Conservation (phyloP, 1,284 basidiomycete species). For the Dichomitus squalens region DNA sequence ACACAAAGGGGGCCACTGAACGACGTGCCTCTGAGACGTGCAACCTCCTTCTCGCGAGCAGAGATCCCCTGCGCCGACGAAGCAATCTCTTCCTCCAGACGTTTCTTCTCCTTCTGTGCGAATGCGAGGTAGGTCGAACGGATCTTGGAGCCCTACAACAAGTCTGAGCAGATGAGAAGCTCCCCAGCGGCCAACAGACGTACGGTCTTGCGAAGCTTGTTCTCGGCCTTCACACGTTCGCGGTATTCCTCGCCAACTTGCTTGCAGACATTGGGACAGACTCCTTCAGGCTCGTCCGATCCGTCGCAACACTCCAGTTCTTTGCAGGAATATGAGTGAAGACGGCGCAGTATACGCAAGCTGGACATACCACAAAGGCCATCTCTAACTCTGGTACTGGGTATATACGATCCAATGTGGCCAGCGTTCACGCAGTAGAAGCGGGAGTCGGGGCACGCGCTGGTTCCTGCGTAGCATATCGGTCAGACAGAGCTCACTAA, state of each 20-base stretch:
- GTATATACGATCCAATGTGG: slow-evolving; percentile 81
- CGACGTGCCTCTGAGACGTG: slow-evolving; percentile 59
- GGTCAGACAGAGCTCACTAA: background rate
- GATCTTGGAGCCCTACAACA: slow-evolving; percentile 82
- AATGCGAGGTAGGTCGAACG: slow-evolving; percentile 86
- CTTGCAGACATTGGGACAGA: slow-evolving; percentile 82
- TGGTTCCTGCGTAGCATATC: slow-evolving; percentile 62
- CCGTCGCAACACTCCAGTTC: slow-evolving; percentile 97
- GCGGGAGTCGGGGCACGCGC: slow-evolving; percentile 76
- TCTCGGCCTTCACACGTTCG: slow-evolving; percentile 67
- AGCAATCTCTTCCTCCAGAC: slow-evolving; percentile 65
- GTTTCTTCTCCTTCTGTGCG: slow-evolving; percentile 85
- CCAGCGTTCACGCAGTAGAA: slow-evolving; percentile 93
- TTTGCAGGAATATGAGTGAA: slow-evolving; percentile 35
- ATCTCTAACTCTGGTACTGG: slow-evolving; percentile 88
- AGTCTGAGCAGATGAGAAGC: background rate
- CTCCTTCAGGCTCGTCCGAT: slow-evolving; percentile 85
- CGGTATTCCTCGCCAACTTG: slow-evolving; percentile 75
- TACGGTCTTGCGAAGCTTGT: slow-evolving; percentile 82
- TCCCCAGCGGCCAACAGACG: slow-evolving; percentile 25
- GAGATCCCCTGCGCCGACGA: slow-evolving; percentile 61
- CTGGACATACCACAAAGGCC: slow-evolving; percentile 84
- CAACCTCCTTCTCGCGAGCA: slow-evolving; percentile 69
- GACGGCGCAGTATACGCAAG: background rate
- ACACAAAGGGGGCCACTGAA: background rate